Conservation (phyloP, 2,329 filamentous ascomycete genomes). For the Sporothrix protearum region DNA sequence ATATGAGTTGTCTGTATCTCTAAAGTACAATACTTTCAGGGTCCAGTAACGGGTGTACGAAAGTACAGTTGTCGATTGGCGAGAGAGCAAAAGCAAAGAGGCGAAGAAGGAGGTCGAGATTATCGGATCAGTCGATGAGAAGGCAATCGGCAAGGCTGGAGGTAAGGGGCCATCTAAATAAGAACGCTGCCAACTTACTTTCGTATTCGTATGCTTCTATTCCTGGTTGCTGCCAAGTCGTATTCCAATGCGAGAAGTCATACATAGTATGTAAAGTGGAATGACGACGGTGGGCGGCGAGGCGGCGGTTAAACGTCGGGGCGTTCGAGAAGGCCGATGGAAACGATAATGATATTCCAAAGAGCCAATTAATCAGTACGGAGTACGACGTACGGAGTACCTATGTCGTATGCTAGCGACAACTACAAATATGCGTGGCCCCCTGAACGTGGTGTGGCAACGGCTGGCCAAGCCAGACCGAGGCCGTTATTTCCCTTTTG, state of each 20-base stretch:
- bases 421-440: not conserved
- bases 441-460: not conserved
- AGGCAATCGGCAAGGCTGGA: not conserved
- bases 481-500: not conserved
- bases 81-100: not conserved
- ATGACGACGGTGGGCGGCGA: not conserved
- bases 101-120: not conserved
- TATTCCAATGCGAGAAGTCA: constrained; percentile 1
- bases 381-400: too few species aligned
- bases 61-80: not conserved
- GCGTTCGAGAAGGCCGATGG: not conserved
- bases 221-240: not conserved
- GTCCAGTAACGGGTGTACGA: not conserved
- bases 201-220: not conserved
- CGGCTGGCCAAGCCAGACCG: not conserved
- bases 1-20: not conserved
- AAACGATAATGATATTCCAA: constrained; percentile 1
- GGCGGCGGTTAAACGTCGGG: constrained; percentile 12
- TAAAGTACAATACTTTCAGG: not conserved
- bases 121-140: not conserved
- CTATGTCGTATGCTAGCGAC: not conserved
- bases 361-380: too few species aligned
- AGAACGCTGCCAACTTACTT: not conserved
- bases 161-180: not conserved
- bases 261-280: not conserved